Percentiles rank a stretch among this genome's conserved stretches.
These are phyloP conservation scores for Cytospora leucostoma DNA, from an alignment of 2,329 filamentous ascomycete genomes.

Conservation along the genomic window DNA sequence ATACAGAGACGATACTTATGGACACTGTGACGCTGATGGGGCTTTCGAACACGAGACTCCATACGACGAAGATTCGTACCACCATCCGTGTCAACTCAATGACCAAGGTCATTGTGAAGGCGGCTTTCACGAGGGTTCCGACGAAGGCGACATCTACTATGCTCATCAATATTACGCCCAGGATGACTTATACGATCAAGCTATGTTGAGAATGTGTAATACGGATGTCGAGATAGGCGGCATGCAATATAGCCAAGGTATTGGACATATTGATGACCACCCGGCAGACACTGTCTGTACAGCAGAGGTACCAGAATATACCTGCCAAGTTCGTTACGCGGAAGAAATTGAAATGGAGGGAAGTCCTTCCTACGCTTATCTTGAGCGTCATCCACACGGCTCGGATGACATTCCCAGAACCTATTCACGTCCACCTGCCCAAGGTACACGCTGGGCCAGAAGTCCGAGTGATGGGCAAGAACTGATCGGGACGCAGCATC, in stretches of 20 bases:
- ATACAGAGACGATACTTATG: neutral
- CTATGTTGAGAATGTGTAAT: neutral
- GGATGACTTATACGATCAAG: neutral
- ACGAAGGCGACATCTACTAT: neutral
- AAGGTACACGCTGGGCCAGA: neutral
- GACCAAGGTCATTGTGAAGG: neutral
- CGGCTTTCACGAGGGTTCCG: neutral
- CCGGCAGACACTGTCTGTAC: neutral
- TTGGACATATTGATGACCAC: neutral
- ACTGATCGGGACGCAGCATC: neutral
- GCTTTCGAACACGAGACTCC: neutral
- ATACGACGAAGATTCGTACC: neutral
- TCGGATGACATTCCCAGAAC: conserved; percentile 2
- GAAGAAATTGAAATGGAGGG: neutral
- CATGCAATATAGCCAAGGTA: neutral
- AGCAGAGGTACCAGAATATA: neutral
- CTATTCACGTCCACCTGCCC: neutral
- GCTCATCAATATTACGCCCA: neutral
- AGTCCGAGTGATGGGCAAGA: neutral
- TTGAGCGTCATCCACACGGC: neutral
- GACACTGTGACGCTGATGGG: neutral
- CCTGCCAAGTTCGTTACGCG: neutral
- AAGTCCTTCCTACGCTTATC: neutral
- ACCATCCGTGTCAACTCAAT: neutral
- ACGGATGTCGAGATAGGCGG: neutral